Base-by-base conservation (phyloP, 108 stramenopile genomes). In the Nitzschia putrida region DNA sequence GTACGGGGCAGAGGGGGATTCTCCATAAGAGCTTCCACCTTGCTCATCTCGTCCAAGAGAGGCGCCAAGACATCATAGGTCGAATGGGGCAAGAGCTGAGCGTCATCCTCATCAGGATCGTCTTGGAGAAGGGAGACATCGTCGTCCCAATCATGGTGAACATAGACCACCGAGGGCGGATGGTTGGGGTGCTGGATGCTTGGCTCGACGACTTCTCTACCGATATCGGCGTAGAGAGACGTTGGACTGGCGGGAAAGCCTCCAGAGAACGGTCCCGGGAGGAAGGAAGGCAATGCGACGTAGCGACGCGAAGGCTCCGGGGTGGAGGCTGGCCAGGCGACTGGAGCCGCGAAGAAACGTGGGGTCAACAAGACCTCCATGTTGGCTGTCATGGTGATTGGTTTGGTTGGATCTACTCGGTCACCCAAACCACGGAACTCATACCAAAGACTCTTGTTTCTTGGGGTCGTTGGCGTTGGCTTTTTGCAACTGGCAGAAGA, bases 81-180 rank as follows among this genome's bases (percentile, higher is more conserved):
- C 10, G 67, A 68, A 41, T 24, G 25, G 18, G 67, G 67, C 13
- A 68, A 57, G 41, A 68, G 51, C 34, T 68, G 51, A 68, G 24
- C 51, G 40, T 68, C 67, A 43, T 68, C 67, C 24, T 68, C 67
- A 6, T 68, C 67, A 11, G 67, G 67, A 56, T 68, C 51, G 41
- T 68, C 67, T 18, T 68, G n/a, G 39, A 68, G 24, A 21, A 68
- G 23, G 18, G 67, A 68, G 13, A 68, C 67, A 41, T 56, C 55
- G 55, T 68, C 67, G 2, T 38, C 18, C 38, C 51, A 53, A 34
- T 68, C 67, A 23, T n/a, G 8, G 10, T 24, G 13, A 8, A 53
- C 29, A 20, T 57, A 63, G 13, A 63, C 44, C 22, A 47, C 21
- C 16, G 16, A 24, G 8, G 61, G 61, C 1, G 61, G 61, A 12